A percentile compares a stretch with the other conserved stretches of the same genome.
Evolutionary conservation across 75 land plant species (phyloP).

Genomic region (Cupressus sempervirens): DNA sequence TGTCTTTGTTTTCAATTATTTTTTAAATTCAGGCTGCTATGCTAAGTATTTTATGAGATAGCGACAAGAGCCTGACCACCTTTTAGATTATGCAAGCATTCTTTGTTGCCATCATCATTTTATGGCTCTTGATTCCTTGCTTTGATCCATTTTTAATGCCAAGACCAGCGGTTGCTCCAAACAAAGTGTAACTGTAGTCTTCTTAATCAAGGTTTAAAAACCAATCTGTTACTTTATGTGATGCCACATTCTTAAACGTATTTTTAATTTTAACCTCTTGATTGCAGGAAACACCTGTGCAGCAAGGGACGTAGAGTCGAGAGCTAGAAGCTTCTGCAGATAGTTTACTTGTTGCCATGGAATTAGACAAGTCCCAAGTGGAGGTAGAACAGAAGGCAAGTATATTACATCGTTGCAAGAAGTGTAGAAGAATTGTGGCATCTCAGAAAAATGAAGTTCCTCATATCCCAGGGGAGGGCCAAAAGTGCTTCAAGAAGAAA

Average conservation of each 20-base stretch:
- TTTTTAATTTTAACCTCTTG: no score
- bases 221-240: neutral
- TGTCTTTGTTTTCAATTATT: neutral
- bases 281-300: no score
- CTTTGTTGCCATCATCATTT: no score
- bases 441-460: conserved; percentile 57
- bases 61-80: neutral
- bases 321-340: neutral
- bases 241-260: no score
- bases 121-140: neutral
- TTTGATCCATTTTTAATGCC: neutral
- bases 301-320: neutral
- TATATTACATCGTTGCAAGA: conserved; percentile 70
- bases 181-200: neutral
- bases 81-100: neutral
- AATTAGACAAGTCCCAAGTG: neutral
- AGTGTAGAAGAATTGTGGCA: conserved; percentile 77
- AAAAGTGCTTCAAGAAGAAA: conserved; percentile 55
- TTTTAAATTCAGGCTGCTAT: neutral
- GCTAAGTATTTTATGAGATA: neutral
- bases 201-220: neutral
- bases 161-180: neutral
- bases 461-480: conserved; percentile 57
- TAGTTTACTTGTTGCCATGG: neutral
- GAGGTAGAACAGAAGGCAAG: conserved; percentile 21